phyloP scores from a whole-genome alignment of 179 eudicot species.

The Corrigiola litoralis region DNA sequence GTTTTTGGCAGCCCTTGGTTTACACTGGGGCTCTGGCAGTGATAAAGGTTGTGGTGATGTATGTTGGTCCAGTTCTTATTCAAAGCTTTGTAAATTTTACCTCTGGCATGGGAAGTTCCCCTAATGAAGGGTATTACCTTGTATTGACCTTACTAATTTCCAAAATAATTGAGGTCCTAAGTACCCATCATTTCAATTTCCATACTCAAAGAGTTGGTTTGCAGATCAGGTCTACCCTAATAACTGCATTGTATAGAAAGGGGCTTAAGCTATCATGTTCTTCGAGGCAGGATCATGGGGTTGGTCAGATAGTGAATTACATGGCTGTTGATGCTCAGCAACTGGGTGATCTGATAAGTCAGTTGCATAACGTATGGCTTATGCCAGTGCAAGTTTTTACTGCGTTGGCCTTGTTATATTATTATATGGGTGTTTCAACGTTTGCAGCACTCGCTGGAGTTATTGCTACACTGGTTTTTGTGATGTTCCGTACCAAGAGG shows the following conservation, averaged over 20 bases:
- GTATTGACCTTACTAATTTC: slow-evolving; percentile 15
- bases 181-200: slow-evolving; percentile 22
- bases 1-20: slow-evolving; percentile 17
- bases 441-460: slow-evolving; percentile 55
- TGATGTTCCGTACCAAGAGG: slow-evolving; percentile 46
- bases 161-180: slow-evolving; percentile 9
- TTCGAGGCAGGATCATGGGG: slow-evolving; percentile 81
- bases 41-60: slow-evolving; percentile 15
- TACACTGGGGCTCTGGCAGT: slow-evolving; percentile 16
- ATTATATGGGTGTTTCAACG: slow-evolving; percentile 20
- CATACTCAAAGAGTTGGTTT: slow-evolving; percentile 19
- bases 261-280: slow-evolving; percentile 77
- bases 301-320: slow-evolving; percentile 87
- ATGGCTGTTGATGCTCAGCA: slow-evolving; percentile 99
- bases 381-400: slow-evolving; percentile 71
- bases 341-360: slow-evolving; percentile 88
- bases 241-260: slow-evolving; percentile 53
- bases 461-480: slow-evolving; percentile 40
- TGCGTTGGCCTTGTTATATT: slow-evolving; percentile 45
- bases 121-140: slow-evolving; percentile 25
- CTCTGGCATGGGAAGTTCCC: slow-evolving; percentile 20
- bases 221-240: slow-evolving; percentile 18
- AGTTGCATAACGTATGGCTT: slow-evolving; percentile 73
- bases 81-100: slow-evolving; percentile 22
- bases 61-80: slow-evolving; percentile 23